Conservation (phyloP, 2,329 filamentous ascomycete species). For the Mycocentrospora acerina region DNA sequence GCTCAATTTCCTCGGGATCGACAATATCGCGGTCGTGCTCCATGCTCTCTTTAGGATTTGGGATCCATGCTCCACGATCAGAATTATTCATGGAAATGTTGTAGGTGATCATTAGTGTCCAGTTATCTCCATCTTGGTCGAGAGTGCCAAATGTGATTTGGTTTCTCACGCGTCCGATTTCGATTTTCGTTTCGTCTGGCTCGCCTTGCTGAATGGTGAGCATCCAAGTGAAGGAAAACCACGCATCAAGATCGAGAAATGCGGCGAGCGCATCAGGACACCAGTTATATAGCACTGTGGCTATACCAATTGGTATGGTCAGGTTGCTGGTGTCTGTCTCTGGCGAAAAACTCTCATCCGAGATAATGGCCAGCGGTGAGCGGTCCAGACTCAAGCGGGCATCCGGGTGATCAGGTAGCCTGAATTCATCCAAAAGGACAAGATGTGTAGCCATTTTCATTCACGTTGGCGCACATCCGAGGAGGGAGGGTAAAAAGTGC, state of each 20-base stretch:
- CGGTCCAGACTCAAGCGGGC: constrained; percentile 8
- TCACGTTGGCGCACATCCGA: background rate
- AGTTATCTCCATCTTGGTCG: constrained; percentile 16
- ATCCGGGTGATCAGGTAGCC: constrained; percentile 14
- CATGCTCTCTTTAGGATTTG: constrained; percentile 24
- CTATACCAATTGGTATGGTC: constrained; percentile 14
- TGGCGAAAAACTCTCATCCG: constrained; percentile 1
- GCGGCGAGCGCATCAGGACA: constrained; percentile 17
- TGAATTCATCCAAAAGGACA: constrained; percentile 7
- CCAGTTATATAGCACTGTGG: constrained; percentile 24
- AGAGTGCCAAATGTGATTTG: constrained; percentile 27
- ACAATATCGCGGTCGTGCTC: constrained; percentile 16
- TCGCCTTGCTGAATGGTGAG: constrained; percentile 8
- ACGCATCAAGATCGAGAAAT: constrained; percentile 25
- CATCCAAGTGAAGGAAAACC: constrained; percentile 27
- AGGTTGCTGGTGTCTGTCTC: constrained; percentile 2
- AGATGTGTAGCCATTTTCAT: constrained; percentile 4
- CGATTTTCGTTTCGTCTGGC: constrained; percentile 13
- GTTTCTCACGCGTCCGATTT: constrained; percentile 24
- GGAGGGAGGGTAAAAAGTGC: no score
- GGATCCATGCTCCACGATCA: constrained; percentile 16
- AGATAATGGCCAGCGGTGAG: constrained; percentile 10
- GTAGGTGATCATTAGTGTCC: constrained; percentile 23
- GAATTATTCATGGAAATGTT: constrained; percentile 8
- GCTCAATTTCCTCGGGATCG: constrained; percentile 9